phyloP scores from a whole-genome alignment of 257 asterid genomes.

The Linderniella brevidens region DNA sequence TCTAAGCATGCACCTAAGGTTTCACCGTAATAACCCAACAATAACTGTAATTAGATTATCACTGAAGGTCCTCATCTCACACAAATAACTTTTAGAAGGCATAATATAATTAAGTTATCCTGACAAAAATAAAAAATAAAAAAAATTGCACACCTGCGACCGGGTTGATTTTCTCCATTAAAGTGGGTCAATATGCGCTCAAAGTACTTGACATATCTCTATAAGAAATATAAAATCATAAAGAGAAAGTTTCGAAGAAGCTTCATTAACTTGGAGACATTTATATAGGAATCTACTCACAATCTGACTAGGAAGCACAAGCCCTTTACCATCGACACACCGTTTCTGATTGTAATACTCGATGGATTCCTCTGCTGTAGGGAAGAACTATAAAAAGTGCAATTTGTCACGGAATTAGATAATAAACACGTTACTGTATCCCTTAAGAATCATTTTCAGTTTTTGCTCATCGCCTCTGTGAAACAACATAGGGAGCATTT shows the following conservation, averaged over 20 bases:
- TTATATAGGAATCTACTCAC: conserved; percentile 27
- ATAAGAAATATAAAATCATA: conserved; percentile 9
- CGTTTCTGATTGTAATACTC: conserved; percentile 94
- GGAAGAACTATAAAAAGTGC: conserved; percentile 50
- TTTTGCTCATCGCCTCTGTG: background rate
- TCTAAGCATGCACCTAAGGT: conserved; percentile 89
- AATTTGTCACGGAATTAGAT: background rate
- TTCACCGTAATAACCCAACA: background rate
- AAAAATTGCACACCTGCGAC: conserved; percentile 49
- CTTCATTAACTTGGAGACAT: background rate
- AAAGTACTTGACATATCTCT: conserved; percentile 97
- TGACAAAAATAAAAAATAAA: no score
- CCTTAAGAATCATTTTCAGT: no score
- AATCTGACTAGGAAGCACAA: conserved; percentile 95
- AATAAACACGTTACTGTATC: background rate
- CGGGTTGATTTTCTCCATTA: conserved; percentile 97
- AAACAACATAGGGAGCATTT: background rate
- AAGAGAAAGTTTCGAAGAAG: background rate
- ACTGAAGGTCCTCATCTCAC: background rate
- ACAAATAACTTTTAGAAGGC: background rate
- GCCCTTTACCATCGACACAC: conserved; percentile 88
- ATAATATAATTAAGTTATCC: no score
- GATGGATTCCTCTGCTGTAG: conserved; percentile 94
- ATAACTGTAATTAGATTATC: background rate
- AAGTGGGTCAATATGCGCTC: conserved; percentile 73